Base-by-base conservation (phyloP, 208 protist genomes). In the Wallacemonas collosoma region DNA sequence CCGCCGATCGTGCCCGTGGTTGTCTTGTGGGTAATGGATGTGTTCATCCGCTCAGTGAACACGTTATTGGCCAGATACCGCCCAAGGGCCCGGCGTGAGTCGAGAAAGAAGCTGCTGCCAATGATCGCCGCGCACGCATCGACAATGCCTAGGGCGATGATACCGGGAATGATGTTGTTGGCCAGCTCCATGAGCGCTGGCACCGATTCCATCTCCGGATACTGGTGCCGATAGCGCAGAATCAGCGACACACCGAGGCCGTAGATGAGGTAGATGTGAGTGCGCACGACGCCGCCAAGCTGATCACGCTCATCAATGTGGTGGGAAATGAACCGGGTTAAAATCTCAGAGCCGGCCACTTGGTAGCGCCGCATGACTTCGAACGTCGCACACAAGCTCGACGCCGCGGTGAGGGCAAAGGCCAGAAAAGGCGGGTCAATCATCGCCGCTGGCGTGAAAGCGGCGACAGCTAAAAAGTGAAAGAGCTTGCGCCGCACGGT, bases 181-280 rank as follows among this genome's bases (percentile, higher is more conserved):
- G 88, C 77, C 26, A 97, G 73, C 55, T 93, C 84, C 69, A 95
- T 83, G 50, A 92, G 73, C 50, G 76, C 73, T 14, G 86, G 81
- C 0, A 82, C 61, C 17, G 76, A 63, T 3, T 72, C 44, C 54
- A 73, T 73, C 26, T 66, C 51, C 5, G 39, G 53, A 56, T 72
- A 72, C 2, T 68, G 56, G 54, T 91, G 81, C 2, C 90, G 87
- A 72, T 95, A 93, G 11, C 81, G 83, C 45, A 97, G 67, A 48
- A 93, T 89, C 15, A 93, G 76, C 1, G 93, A 81, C 6, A 93
- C 58, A 14, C 86, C 90, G 40, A 95, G 53, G 3, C 90, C 90
- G 48, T 90, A 87, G 12, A 97, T 83, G 14, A 97, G 80, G 72
- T 97, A 97, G 61, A 95, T 92, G 71, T 97, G 93, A 43, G 89